Base-by-base conservation (phyloP, 148 eudicot species). In the Rheum nobile region DNA sequence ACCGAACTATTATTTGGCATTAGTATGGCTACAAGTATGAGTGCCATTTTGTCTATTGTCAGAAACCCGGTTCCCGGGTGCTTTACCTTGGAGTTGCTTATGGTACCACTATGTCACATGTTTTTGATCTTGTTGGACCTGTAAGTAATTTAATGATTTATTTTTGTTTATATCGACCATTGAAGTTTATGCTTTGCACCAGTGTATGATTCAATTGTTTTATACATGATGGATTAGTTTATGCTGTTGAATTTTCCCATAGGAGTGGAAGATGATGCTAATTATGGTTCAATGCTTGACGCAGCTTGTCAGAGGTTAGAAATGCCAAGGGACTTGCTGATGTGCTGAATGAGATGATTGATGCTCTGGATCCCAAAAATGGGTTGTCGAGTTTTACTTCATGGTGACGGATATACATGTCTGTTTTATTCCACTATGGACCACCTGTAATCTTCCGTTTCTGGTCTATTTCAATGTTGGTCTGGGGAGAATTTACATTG, bases 71-170 rank as follows among this genome's bases (percentile, higher is more conserved):
- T 68, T 88, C 94, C 6, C 67, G 72, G 22, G 99, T 95, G 8
- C 88, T 95, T 57, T 95, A 95, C 71, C 97, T 95, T 73, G 99
- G 99, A 79, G 99, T 96, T 84, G 99, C 99, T 46, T 92, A 96
- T 16, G 96, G 99, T 78, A 95, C 97, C 2, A 92, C 99, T 14
- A 92, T 95, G 4, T 95, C 99, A 13, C 98, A 95, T 74, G 98
- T 95, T 22, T 91, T 92, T 8, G 94, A 91, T 75, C 32, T 94
- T 78, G 93, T 90, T 86, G 96, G 98, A 59, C 98, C 97, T 35
- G 97, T 95, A 82, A 86, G 96, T 83, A 28, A 41, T 0, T 12
- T 39, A 59, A 22, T 13, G 29, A 71, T 39, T 67, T 17, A 1
- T n/a, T 29, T 2, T 71, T 71, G 31, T 39, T 17, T 26, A 0